Percentiles rank a stretch among this genome's conserved stretches.
Conservation (phyloP, 164 flowering plant genomes). For the Magnolia kwangsiensis region DNA sequence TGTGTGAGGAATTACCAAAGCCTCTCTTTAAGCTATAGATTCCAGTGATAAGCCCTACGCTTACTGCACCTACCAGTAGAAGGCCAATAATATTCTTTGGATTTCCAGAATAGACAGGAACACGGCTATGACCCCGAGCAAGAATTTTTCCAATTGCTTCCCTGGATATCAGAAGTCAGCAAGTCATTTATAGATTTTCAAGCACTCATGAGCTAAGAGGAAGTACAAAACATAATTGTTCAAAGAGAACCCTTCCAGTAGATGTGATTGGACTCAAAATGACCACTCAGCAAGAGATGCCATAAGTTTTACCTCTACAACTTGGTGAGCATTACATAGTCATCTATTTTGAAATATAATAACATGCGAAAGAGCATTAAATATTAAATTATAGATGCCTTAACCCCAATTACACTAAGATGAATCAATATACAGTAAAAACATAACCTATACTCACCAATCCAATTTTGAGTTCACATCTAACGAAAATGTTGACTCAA, state of each 20-base stretch:
- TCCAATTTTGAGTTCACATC: conserved; percentile 93
- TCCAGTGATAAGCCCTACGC: not conserved
- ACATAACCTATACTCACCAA: conserved; percentile 51
- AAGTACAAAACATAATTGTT: not conserved
- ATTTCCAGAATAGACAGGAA: conserved; percentile 95
- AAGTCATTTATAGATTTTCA: not conserved
- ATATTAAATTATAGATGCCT: not conserved
- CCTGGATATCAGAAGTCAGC: conserved; percentile 42
- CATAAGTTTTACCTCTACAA: too few relatives aligned
- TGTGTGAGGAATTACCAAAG: not conserved
- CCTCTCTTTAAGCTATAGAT: not conserved
- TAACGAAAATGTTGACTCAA: conserved; percentile 95
- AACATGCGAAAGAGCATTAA: not conserved
- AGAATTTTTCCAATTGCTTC: conserved; percentile 97
- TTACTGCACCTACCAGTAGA: conserved; percentile 56
- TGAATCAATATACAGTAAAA: not conserved
- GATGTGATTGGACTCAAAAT: not conserved
- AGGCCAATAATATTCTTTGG: conserved; percentile 95
- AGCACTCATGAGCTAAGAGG: conserved; percentile 4
- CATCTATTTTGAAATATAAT: not conserved
- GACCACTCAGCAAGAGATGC: not conserved
- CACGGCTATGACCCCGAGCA: conserved; percentile 98
- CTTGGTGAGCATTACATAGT: not conserved
- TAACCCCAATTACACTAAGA: not conserved
- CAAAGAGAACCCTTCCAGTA: not conserved